Base-by-base conservation (phyloP, 2,329 filamentous ascomycete species). In the Lithohypha guttulata region DNA sequence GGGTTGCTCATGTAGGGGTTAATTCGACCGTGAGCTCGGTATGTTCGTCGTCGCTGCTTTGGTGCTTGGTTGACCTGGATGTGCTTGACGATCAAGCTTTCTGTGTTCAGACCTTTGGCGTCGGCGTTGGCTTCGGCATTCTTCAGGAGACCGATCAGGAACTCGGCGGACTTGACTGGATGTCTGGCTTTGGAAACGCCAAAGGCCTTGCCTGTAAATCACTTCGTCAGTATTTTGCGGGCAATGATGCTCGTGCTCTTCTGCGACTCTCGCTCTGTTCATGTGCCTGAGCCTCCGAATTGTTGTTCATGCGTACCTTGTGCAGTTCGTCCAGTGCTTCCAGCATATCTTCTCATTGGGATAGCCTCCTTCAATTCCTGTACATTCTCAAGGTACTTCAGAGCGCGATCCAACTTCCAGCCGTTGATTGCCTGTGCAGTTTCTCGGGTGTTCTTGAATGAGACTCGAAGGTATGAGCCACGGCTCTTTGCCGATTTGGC, bases 1-100 rank as follows among this genome's bases (percentile, higher is more conserved):
- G 91, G 91, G 81, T 93, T 93, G 57, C 87, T 95, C 93, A 98
- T 96, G 80, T 96, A 98, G 51, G 91, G 91, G 81, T 98, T 98
- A 76, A 98, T 98, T 76, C 91, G 86, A 80, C 91, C 91, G 79
- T 98, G 91, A 53, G 93, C 93, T 80, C 91, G 87, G 84, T 98
- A 98, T 65, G 91, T 98, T 69, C 91, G 82, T 73, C 91, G 80
- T 66, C 91, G 81, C 78, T 96, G 89, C 82, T 96, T 96, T 62
- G 91, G 91, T 58, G 91, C 93, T 78, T 98, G 91, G 84, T 98
- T 98, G 78, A 98, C 91, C 77, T 98, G 91, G 73, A 98, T 98
- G 83, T 95, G 93, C 84, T 95, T 95, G 73, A 98, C 84, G 65
- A 96, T 72, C 64, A 98, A 76, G 77, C 93, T 93, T 72, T 80